Evolutionary conservation across 306 rosid genomes (phyloP), one percentile per base, ranked within the genome.

Genomic region (Canavalia ensiformis): DNA sequence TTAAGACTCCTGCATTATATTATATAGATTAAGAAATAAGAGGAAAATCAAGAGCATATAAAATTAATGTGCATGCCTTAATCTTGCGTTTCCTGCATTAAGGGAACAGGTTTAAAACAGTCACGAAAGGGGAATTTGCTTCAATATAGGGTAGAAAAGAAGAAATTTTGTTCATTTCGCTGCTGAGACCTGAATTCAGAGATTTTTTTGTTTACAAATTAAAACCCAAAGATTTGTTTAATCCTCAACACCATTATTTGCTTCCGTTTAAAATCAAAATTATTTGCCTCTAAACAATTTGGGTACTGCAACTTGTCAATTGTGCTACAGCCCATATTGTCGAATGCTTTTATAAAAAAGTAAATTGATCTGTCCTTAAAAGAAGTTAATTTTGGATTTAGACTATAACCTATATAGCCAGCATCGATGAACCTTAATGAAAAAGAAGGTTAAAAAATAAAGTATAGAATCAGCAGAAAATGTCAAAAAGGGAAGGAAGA

Each of bases 271-370:
- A 56, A 56, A 51, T 1, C 6, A 6, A 25, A 56, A 52, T 4
- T 51, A 73, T 64, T 69, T 34, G 63, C 54, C 80, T 58, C 7
- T 65, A 47, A 84, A 67, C 59, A 8, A 49, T 39, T 49, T 49
- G n/a, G 78, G 45, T 72, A 74, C 42, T 50, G 39, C 47, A 47
- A 73, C 58, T 47, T 64, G 83, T 78, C 87, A 84, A 84, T 78
- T 72, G 18, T 45, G 69, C 29, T 56, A 79, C 81, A 81, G 56
- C 7, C 4, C 5, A 4, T n/a, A 55, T 73, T 78, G 80, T 55
- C 74, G 76, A 73, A n/a, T 72, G 76, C 83, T 73, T 72, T 83
- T 72, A 28, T 37, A 44, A 11, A 71, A 31, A 62, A 54, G 69
- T 12, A 52, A 35, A 50, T 60, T 71, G 37, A 29, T 44, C n/a